Conservation (phyloP, 139 green algal genomes). For the Edaphochlamys debaryana region DNA sequence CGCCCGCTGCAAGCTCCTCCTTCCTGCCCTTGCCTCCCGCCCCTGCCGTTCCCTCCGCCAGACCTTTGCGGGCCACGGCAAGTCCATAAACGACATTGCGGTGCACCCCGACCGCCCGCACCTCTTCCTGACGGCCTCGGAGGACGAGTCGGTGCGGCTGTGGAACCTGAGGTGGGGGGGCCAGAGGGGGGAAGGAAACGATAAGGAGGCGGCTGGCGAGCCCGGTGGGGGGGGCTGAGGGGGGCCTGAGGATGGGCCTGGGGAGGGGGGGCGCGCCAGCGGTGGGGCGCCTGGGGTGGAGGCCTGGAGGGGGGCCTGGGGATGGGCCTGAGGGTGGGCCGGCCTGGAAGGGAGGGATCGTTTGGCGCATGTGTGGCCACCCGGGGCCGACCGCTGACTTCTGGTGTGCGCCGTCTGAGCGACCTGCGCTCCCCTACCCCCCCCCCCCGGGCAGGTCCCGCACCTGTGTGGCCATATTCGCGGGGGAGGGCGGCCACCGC, state of each 20-base stretch:
- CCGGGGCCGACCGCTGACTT: no score
- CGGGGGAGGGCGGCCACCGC: conserved; percentile 70
- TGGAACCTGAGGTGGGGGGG: conserved; percentile 39
- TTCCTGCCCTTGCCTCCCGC: neutral
- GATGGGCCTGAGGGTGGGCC: no score
- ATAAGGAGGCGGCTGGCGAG: neutral
- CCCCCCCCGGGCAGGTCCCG: neutral
- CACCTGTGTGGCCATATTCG: conserved; percentile 70
- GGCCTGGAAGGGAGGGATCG: no score
- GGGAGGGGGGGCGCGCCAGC: no score
- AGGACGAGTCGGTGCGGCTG: conserved; percentile 52
- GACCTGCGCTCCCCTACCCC: no score
- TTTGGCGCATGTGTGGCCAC: no score
- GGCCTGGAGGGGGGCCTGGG: no score
- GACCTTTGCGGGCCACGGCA: conserved; percentile 74
- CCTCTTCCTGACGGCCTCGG: conserved; percentile 75
- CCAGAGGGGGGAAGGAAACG: neutral
- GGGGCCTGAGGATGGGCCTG: no score
- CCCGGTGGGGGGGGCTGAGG: no score
- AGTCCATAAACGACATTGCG: conserved; percentile 79
- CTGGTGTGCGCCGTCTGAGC: no score
- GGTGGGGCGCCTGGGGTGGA: no score
- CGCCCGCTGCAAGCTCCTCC: no score
- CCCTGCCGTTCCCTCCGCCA: conserved; percentile 15
- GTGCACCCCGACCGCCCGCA: conserved; percentile 69